Evolutionary conservation across 2,329 filamentous ascomycete species (phyloP), one percentile per base, ranked within the genome.

Genomic region (Penicillium sp.): DNA sequence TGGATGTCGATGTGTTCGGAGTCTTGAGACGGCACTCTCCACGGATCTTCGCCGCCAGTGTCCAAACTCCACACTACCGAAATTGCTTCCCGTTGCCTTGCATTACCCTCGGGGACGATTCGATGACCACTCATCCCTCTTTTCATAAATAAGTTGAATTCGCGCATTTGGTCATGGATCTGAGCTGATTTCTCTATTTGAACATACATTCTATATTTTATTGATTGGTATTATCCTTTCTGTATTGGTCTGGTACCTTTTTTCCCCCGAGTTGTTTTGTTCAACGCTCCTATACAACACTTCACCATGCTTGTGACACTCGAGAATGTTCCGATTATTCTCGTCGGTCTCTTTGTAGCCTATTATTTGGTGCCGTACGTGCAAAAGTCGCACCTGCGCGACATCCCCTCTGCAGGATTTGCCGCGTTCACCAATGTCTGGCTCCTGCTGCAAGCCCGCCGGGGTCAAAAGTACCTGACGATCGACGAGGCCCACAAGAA

Each of bases 401-500:
- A 75, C 50, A 77, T 84, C 6, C 81, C 82, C 1, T 72, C 75
- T 6, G 81, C 82, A 1, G 73, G 78, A n/a, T 68, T 77, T 1
- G 85, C 86, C 3, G 79, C 80, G 15, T 90, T 92, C 71, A 84
- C 86, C 31, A 91, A 91, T 64, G 75, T 95, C 29, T 97, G 92
- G 92, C 82, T 96, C 23, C 73, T 96, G 47, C 76, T 79, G 9
- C 81, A 86, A 13, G 78, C 77, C 50, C 85, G 92, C 2, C 79
- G 82, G 4, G 91, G 91, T 2, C 79, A 80, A 46, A 80, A 88
- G 10, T 90, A 83, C 66, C 62, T 75, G 29, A 77, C 79, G 3
- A 86, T 96, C n/a, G 80, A 96, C 65, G 73, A 85, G 35, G 79
- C 84, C 8, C 91, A 96, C 73, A 83, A 88, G 77, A 87, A 86